Conservation (phyloP, 169 alveolate genomes). For the Babesia gibsoni region DNA sequence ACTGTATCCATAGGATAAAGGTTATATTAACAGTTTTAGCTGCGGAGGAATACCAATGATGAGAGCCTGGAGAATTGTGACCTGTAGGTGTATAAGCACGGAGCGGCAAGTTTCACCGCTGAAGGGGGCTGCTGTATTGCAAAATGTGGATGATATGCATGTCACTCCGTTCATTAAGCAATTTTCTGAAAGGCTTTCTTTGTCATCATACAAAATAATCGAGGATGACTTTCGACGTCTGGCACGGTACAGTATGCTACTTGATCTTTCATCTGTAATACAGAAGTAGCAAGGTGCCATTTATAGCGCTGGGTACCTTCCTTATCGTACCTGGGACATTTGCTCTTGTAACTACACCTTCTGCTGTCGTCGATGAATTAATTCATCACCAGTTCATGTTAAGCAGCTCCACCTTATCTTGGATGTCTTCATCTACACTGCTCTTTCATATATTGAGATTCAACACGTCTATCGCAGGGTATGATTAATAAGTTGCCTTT, state of each 20-base stretch:
- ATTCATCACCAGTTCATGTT: constrained; percentile 50
- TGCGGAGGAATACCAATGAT: neutral
- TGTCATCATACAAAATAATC: constrained; percentile 5
- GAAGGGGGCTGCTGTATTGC: no score
- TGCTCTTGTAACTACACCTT: constrained; percentile 37
- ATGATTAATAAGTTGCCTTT: neutral
- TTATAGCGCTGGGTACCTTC: constrained; percentile 35
- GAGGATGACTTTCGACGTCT: constrained; percentile 49
- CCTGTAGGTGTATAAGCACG: neutral
- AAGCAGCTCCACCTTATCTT: constrained; percentile 40
- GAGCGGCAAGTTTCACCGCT: neutral
- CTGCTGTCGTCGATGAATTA: constrained; percentile 14
- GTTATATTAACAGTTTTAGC: neutral
- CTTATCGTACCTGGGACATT: constrained; percentile 40
- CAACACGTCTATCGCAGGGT: constrained; percentile 11
- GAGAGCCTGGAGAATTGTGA: neutral
- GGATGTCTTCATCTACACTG: constrained; percentile 47
- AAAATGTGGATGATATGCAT: no score
- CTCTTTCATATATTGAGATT: constrained; percentile 24
- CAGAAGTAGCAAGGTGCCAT: constrained; percentile 56
- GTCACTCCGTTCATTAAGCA: no score
- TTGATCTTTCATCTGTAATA: neutral
- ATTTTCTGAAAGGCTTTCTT: constrained; percentile 9
- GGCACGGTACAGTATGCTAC: constrained; percentile 28
- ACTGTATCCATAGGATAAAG: neutral